Base-by-base conservation (phyloP, 2,329 filamentous ascomycete genomes). In the Fusarium tanahbumbuense region DNA sequence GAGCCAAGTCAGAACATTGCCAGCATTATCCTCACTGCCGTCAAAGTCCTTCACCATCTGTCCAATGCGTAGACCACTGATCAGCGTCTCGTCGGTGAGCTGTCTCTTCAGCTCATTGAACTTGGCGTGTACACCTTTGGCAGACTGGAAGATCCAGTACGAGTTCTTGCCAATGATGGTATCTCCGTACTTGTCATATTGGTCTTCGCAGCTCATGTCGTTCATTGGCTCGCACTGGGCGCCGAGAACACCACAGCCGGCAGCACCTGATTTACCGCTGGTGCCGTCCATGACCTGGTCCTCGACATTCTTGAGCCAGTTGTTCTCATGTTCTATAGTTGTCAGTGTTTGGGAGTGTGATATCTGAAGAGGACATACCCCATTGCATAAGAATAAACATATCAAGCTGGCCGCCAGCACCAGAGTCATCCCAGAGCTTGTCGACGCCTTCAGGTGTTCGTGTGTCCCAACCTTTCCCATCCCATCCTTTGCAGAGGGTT, bases 301-400 rank as follows among this genome's bases (percentile, higher is more conserved):
- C 20, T 68, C 65, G 8, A 68, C 40, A 6, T 68, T 68, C 16
- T 59, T 68, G 9, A 68, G 41, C 65, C 65, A 68, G 3, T 52
- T 50, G 5, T 68, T 49, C 30, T 68, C 42, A 15, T 64, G 64
- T 16, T 68, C 64, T 67, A 18, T 13, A 25, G 3, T 9, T 6
- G 20, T 67, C 7, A 63, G 63, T 11, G 6, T 23, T 9, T 41
- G 8, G 0, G 11, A 9, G 6, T 11, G 13, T 7, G 18, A 15
- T 11, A 11, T 22, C n/a, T 23, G 10, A 4, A 15, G 22, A 9
- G 4, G 2, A n/a, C 45, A 0, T 50, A 58, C 64, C 57, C 64
- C 64, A 68, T 9, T 68, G 64, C 2, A 4, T 18, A 6, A 40
- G 32, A 6, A 68, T 53, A 10, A 68, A 68, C 6, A 23, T 3